Conservation (phyloP, 2,329 filamentous ascomycete genomes). For the Incumbomyces lentus region DNA sequence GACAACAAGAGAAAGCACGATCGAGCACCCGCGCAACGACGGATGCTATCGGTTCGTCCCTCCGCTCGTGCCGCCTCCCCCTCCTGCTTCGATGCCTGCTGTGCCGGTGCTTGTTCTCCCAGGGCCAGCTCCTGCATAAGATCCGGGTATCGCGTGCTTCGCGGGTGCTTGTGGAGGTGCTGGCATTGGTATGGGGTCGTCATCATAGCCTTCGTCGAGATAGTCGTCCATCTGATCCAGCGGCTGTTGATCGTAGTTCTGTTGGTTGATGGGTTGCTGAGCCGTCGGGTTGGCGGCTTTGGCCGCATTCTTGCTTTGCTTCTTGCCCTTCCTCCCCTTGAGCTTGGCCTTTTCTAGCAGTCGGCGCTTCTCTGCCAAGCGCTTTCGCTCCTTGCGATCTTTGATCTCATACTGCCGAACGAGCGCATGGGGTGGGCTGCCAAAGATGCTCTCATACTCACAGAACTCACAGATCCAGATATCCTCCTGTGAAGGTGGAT, state of each 20-base stretch:
- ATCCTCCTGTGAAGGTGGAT: conserved; percentile 60
- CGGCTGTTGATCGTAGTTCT: conserved; percentile 31
- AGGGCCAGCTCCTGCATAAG: conserved; percentile 13
- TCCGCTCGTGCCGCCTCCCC: conserved; percentile 3
- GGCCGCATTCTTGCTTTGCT: conserved; percentile 57
- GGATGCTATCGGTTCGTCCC: conserved; percentile 15
- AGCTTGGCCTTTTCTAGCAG: conserved; percentile 87
- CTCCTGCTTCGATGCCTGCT: conserved; percentile 13
- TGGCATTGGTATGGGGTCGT: conserved; percentile 34
- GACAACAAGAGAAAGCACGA: conserved; percentile 9
- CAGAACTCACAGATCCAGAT: conserved; percentile 97
- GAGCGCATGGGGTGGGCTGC: conserved; percentile 69
- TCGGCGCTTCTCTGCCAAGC: conserved; percentile 74
- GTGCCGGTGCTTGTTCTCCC: conserved; percentile 4
- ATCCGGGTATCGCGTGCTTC: conserved; percentile 13
- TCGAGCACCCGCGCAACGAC: conserved; percentile 7
- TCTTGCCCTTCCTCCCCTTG: conserved; percentile 83
- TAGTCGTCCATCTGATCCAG: conserved; percentile 40
- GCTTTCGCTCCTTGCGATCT: conserved; percentile 71
- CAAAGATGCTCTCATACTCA: conserved; percentile 94
- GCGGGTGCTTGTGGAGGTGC: conserved; percentile 27
- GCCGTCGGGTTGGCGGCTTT: conserved; percentile 35
- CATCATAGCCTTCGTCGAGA: conserved; percentile 40
- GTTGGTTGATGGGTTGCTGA: conserved; percentile 28
- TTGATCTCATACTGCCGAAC: conserved; percentile 92